Percentiles rank a stretch among this genome's conserved stretches.
Conservation (phyloP, 2,329 filamentous ascomycete species). For the Emydomyces testavorans region DNA sequence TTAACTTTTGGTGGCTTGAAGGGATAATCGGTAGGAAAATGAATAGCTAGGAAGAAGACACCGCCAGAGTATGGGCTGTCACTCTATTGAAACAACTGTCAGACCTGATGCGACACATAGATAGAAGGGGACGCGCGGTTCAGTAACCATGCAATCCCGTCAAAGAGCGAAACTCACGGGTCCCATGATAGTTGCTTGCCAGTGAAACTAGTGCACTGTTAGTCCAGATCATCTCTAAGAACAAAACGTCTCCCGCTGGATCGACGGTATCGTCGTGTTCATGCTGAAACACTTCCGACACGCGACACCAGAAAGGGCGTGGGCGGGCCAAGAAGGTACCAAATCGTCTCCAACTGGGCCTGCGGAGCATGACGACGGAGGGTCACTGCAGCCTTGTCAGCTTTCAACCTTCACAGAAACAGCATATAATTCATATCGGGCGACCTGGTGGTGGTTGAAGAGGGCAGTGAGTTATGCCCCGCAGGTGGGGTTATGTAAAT, state of each 20-base stretch:
- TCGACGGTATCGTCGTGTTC: slow-evolving; percentile 9
- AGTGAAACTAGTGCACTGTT: slow-evolving; percentile 66
- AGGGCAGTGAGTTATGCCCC: slow-evolving; percentile 6
- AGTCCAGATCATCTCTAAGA: not conserved
- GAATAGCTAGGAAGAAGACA: slow-evolving; percentile 97
- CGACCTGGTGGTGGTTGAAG: not conserved
- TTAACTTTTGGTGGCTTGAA: slow-evolving; percentile 99
- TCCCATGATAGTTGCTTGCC: slow-evolving; percentile 99
- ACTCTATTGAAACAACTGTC: slow-evolving; percentile 44
- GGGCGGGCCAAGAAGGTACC: slow-evolving; percentile 49
- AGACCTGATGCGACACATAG: slow-evolving; percentile 1
- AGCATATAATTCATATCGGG: not conserved
- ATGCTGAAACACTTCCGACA: slow-evolving; percentile 14
- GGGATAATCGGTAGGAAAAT: slow-evolving; percentile 99
- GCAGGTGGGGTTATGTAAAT: slow-evolving; percentile 13
- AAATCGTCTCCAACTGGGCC: slow-evolving; percentile 94
- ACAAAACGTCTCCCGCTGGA: not conserved
- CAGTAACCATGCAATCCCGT: no score
- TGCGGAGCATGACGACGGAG: slow-evolving; percentile 95
- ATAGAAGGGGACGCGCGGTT: no score
- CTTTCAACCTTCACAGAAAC: not conserved
- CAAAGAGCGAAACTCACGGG: slow-evolving; percentile 56
- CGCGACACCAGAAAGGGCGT: slow-evolving; percentile 13
- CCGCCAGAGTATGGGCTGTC: slow-evolving; percentile 97
- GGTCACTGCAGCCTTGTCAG: slow-evolving; percentile 54